phyloP scores from a whole-genome alignment of 106 monocot genomes.

The Platanthera zijinensis region DNA sequence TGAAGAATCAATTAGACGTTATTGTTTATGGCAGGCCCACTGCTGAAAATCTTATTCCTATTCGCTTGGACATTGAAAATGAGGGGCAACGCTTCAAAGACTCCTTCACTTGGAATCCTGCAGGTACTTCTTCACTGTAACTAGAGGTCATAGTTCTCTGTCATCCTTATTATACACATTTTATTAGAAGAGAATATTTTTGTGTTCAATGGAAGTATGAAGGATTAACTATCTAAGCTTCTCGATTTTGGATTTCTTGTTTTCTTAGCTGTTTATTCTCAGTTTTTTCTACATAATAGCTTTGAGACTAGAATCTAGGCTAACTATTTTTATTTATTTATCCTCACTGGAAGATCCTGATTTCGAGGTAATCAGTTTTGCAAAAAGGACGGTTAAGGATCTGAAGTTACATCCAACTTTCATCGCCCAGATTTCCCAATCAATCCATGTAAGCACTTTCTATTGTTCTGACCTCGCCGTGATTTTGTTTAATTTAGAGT shows the following conservation, averaged over 20 bases:
- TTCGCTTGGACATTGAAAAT: conserved; percentile 76
- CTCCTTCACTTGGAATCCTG: conserved; percentile 87
- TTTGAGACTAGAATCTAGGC: background rate
- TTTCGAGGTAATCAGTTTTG: conserved; percentile 69
- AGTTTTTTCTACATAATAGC: background rate
- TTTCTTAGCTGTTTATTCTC: background rate
- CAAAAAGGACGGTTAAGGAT: conserved; percentile 88
- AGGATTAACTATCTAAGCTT: background rate
- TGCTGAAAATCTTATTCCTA: conserved; percentile 76
- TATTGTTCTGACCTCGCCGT: background rate
- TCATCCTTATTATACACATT: too few relatives aligned
- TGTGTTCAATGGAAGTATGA: background rate
- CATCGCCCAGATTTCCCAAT: conserved; percentile 77
- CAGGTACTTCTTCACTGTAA: conserved; percentile 33
- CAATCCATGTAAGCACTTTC: conserved; percentile 52
- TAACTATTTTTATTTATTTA: background rate
- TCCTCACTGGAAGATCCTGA: conserved; percentile 60
- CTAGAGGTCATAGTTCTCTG: background rate
- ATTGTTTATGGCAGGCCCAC: conserved; percentile 55
- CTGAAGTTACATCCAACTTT: conserved; percentile 77
- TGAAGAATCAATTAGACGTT: background rate
- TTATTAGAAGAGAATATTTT: background rate
- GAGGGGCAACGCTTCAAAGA: conserved; percentile 79
- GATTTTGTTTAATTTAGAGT: background rate
- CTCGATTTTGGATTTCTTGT: background rate